Evolutionary conservation across 805 yeast genomes (phyloP).

Genomic region (Komagataella pastoris): DNA sequence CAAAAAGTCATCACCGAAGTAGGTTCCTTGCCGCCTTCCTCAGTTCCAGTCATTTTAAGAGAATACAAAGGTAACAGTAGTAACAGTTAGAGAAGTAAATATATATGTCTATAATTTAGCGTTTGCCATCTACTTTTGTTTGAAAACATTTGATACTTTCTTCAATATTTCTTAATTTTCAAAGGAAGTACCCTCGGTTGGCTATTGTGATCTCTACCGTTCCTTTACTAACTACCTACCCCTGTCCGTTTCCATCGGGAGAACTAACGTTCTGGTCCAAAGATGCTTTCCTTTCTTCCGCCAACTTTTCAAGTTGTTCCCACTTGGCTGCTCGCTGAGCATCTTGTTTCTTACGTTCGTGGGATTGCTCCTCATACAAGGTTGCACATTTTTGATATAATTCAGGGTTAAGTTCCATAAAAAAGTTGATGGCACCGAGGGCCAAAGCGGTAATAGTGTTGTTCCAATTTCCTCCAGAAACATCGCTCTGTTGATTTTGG

Average conservation of each 20-base stretch:
- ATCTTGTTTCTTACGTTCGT: slow-evolving; percentile 51
- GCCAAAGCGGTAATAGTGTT: slow-evolving; percentile 86
- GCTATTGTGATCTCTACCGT: slow-evolving; percentile 72
- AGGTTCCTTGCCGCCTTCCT: slow-evolving; percentile 95
- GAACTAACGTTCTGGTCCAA: slow-evolving; percentile 18
- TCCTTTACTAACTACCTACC: background rate
- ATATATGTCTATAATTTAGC: background rate
- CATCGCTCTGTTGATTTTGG: background rate
- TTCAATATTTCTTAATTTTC: slow-evolving; percentile 82
- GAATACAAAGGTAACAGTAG: slow-evolving; percentile 52
- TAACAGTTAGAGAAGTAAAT: background rate
- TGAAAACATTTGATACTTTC: slow-evolving; percentile 28
- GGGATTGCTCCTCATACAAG: slow-evolving; percentile 57
- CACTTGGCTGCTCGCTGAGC: slow-evolving; percentile 53
- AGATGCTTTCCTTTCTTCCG: background rate
- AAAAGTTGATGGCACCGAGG: slow-evolving; percentile 78
- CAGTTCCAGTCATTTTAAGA: slow-evolving; percentile 92
- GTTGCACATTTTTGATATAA: slow-evolving; percentile 89
- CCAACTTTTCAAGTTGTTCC: slow-evolving; percentile 49
- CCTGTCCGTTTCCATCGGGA: slow-evolving; percentile 10
- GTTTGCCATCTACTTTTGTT: slow-evolving; percentile 19
- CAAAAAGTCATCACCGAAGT: slow-evolving; percentile 93
- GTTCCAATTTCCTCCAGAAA: slow-evolving; percentile 58
- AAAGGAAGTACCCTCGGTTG: slow-evolving; percentile 98
- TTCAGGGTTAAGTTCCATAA: slow-evolving; percentile 85